Percentiles rank a stretch among this genome's conserved stretches.
Conservation (phyloP, 805 yeast genomes). For the Schizosaccharomyces cryophilus region DNA sequence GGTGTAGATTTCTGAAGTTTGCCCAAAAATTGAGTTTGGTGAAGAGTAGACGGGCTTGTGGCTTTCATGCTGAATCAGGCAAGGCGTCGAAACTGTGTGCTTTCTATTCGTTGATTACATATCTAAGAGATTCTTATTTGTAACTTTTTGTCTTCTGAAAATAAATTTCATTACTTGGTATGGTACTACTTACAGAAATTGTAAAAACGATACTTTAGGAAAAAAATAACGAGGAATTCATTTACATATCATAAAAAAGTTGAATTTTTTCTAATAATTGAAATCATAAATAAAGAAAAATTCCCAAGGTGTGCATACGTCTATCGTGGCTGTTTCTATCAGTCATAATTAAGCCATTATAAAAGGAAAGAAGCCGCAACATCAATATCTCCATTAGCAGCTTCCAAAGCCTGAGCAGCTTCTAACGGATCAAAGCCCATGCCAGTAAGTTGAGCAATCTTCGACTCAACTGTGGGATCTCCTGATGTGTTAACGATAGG, state of each 20-base stretch:
- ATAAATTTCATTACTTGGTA: too few relatives aligned
- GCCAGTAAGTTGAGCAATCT: slow-evolving; percentile 22
- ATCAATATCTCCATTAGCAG: slow-evolving; percentile 57
- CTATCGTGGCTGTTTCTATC: too few relatives aligned
- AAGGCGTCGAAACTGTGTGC: neutral
- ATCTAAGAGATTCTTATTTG: too few relatives aligned
- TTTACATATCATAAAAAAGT: too few relatives aligned
- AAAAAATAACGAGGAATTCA: too few relatives aligned
- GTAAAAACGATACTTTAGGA: too few relatives aligned
- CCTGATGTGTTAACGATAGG: neutral
- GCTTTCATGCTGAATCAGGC: neutral
- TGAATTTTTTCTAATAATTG: too few relatives aligned
- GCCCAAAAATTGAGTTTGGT: neutral
- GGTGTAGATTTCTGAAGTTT: neutral
- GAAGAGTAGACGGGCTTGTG: neutral
- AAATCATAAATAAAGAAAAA: too few relatives aligned
- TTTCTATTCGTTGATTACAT: too few relatives aligned
- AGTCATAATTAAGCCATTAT: slow-evolving; percentile 2
- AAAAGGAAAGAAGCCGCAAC: slow-evolving; percentile 47
- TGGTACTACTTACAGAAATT: too few relatives aligned
- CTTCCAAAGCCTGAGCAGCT: slow-evolving; percentile 38
- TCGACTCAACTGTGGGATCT: slow-evolving; percentile 17
- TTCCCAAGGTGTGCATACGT: too few relatives aligned
- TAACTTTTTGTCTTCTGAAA: too few relatives aligned
- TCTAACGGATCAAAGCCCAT: slow-evolving; percentile 50